Conservation (phyloP, 805 yeast genomes). For the Barnettozyma siamensis region DNA sequence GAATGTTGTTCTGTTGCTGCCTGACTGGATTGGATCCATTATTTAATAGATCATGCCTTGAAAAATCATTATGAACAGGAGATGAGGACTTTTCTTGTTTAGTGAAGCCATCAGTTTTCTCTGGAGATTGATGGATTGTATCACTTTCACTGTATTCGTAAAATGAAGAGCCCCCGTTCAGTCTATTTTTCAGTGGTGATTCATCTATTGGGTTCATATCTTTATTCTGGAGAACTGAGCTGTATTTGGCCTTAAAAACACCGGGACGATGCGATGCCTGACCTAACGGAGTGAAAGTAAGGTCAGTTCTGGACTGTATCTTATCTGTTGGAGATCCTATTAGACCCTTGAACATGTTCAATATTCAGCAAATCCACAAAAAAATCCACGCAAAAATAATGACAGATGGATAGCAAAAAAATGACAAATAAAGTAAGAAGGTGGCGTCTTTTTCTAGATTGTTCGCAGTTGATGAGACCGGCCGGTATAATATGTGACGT, state of each 20-base stretch:
- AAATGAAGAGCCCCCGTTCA: conserved; percentile 25
- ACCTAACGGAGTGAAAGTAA: conserved; percentile 42
- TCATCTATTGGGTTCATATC: conserved; percentile 14
- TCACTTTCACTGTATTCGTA: conserved; percentile 21
- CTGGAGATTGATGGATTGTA: conserved; percentile 14
- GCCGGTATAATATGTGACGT: too few relatives aligned
- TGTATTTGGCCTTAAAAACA: background rate
- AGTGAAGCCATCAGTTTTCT: conserved; percentile 1
- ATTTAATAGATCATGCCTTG: conserved; percentile 17
- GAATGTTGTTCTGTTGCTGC: conserved; percentile 26
- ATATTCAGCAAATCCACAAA: background rate
- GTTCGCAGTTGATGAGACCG: too few relatives aligned
- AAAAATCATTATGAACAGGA: conserved; percentile 15
- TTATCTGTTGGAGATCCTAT: conserved; percentile 25
- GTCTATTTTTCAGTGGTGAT: conserved; percentile 17
- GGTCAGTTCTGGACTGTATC: conserved; percentile 16
- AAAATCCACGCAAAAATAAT: background rate
- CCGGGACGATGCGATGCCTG: conserved; percentile 6
- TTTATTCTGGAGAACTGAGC: background rate
- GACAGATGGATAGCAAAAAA: background rate
- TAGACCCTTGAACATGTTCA: conserved; percentile 24
- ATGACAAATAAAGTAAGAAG: background rate
- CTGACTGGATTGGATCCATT: conserved; percentile 27
- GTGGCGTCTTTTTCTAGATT: too few relatives aligned
- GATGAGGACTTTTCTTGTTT: conserved; percentile 11